A percentile compares a stretch with the other conserved stretches of the same genome.
These are phyloP conservation scores for Starmerella floris DNA, from an alignment of 805 yeast species.

Conservation along the genomic window DNA sequence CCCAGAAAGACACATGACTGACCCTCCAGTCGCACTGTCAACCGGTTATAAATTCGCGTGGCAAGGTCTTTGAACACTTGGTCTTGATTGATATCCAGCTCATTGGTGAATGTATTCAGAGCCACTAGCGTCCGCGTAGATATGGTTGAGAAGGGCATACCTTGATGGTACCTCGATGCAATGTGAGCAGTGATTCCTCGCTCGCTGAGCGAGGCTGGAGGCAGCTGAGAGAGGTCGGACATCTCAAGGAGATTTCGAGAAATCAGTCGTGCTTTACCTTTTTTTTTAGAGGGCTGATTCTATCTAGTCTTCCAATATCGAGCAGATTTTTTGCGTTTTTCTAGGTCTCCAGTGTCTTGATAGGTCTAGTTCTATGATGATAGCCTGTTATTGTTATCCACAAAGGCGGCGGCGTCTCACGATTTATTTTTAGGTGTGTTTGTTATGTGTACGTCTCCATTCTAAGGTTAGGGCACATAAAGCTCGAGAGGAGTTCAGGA, in stretches of 20 bases:
- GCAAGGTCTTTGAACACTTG: constrained; percentile 29
- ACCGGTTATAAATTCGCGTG: constrained; percentile 29
- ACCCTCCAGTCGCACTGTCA: constrained; percentile 28
- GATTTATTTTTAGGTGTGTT: too few species aligned
- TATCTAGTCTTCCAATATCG: too few species aligned
- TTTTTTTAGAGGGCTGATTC: too few species aligned
- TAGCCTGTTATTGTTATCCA: too few species aligned
- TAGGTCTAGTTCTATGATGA: too few species aligned
- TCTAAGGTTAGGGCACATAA: too few species aligned
- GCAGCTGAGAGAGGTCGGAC: constrained; percentile 29
- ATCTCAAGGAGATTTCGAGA: constrained; percentile 2
- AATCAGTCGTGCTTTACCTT: too few species aligned
- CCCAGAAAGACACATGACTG: constrained; percentile 31
- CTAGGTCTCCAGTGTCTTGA: too few species aligned
- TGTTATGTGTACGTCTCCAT: too few species aligned
- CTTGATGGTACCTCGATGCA: constrained; percentile 33
- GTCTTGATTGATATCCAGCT: constrained; percentile 29
- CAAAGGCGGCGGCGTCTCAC: too few species aligned
- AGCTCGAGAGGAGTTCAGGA: too few species aligned
- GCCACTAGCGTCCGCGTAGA: constrained; percentile 30
- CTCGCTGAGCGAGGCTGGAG: constrained; percentile 28
- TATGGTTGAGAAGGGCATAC: constrained; percentile 30
- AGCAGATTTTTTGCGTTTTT: too few species aligned
- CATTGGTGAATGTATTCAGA: constrained; percentile 28
- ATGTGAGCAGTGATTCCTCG: constrained; percentile 32